Evolutionary conservation across 192 early-diverging fungal species (phyloP), one percentile per base, ranked within the genome.

Genomic region (Entophlyctis helioformis): DNA sequence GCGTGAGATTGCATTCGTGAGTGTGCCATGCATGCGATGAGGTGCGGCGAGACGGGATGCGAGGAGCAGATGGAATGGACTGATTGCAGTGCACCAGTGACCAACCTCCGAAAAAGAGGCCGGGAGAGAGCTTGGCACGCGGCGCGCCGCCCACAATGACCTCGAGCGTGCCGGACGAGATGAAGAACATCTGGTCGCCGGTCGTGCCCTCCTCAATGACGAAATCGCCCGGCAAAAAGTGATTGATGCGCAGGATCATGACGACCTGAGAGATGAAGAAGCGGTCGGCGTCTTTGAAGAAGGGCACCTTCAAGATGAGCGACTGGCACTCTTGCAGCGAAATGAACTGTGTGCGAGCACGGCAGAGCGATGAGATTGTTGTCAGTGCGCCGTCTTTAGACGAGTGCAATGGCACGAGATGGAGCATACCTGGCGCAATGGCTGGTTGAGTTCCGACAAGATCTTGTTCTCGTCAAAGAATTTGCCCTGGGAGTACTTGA

Each of bases 391-490:
- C n/a, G n/a, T n/a, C n/a, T n/a, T n/a, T n/a, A n/a, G n/a, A n/a
- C n/a, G n/a, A n/a, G n/a, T n/a, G n/a, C n/a, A n/a, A n/a, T n/a
- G n/a, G n/a, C n/a, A n/a, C n/a, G n/a, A n/a, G n/a, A n/a, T n/a
- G n/a, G n/a, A n/a, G n/a, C n/a, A 16, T 22, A 66, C 63, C 60
- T 64, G 57, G 28, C 58, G 51, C 25, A 73, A 40, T 16, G 62
- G 53, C 11, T 65, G 51, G 42, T 66, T 67, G 49, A 73, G 49
- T 44, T 73, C 71, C 20, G 8, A 28, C 48, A 73, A 21, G 37
- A 73, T 63, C 10, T 41, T 31, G 0, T 44, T 54, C 48, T 73
- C 71, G 34, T 73, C 55, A 53, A 71, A 71, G 49, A 53, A 73
- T 44, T 73, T 73, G 20, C 64, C 63, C 6, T 51, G 42, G 26